Base-by-base conservation (phyloP, 164 flowering plant species). In the Buxus sempervirens region DNA sequence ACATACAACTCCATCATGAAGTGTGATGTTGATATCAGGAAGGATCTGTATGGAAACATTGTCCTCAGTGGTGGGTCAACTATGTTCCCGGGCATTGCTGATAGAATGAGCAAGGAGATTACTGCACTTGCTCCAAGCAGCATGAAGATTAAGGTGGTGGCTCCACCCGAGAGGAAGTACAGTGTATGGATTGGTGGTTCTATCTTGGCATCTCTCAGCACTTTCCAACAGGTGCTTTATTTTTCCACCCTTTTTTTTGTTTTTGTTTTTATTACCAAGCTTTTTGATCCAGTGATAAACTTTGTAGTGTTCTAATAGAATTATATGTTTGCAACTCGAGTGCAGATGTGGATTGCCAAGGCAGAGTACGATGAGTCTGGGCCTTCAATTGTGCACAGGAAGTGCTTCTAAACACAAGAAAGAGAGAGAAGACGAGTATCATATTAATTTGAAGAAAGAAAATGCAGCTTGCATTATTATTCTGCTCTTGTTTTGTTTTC, bases 81-180 rank as follows among this genome's bases (percentile, higher is more conserved):
- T 51, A 86, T 86, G 90, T 86, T 84, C 79, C 77, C 82, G 1
- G 90, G 88, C 25, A 86, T 86, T 78, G 88, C 86, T 66, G 90
- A 86, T 56, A 79, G 90, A 70, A 86, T 86, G 90, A 86, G 86
- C 81, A 86, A 85, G 79, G 90, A 86, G 74, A 86, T 86, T 63
- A 83, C 88, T 45, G 87, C 90, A 15, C 78, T 86, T 67, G 90
- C 90, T 24, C 90, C 90, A 23, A 86, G 87, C 75, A 85, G 86
- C n/a, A n/a, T n/a, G n/a, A n/a, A n/a, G n/a, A n/a, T n/a, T n/a
- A n/a, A n/a, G n/a, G n/a, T n/a, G n/a, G n/a, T n/a, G n/a, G n/a
- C n/a, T n/a, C n/a, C n/a, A n/a, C n/a, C n/a, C n/a, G n/a, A n/a
- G n/a, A n/a, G n/a, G n/a, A n/a, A n/a, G n/a, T n/a, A n/a, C n/a